A percentile compares a stretch with the other conserved stretches of the same genome.
These are phyloP conservation scores for Cucurbita ficifolia DNA, from an alignment of 306 rosid species.

Conservation along the genomic window DNA sequence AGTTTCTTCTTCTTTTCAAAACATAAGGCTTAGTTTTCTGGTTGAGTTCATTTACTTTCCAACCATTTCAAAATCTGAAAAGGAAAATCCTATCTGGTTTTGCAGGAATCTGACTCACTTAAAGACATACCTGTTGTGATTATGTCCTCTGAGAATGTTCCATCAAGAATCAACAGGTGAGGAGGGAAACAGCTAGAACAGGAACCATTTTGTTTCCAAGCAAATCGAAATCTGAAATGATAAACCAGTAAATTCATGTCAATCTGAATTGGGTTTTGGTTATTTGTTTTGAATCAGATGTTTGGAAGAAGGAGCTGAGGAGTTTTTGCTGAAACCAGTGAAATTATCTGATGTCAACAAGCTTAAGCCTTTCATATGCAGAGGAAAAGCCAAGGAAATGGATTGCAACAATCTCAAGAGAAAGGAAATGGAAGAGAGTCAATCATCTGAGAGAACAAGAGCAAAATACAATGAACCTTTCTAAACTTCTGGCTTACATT, in stretches of 20 bases:
- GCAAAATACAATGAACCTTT: constrained; percentile 11
- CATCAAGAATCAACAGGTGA: constrained; percentile 74
- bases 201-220: not conserved
- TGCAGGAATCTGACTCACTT: constrained; percentile 66
- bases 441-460: constrained; percentile 26
- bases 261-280: constrained; percentile 11
- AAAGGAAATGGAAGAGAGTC: constrained; percentile 20
- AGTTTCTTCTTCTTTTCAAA: not conserved
- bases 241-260: not conserved
- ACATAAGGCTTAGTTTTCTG: not conserved
- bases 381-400: constrained; percentile 27
- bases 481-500: not conserved
- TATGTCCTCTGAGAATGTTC: constrained; percentile 84
- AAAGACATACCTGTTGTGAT: constrained; percentile 85
- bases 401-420: constrained; percentile 14
- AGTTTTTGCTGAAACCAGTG: constrained; percentile 70
- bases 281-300: constrained; percentile 32
- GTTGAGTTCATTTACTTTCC: not conserved
- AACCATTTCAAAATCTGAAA: not conserved
- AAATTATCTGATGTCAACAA: constrained; percentile 59
- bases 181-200: not conserved
- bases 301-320: constrained; percentile 84
- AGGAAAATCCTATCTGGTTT: not conserved
- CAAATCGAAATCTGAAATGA: not conserved
- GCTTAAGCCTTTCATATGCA: constrained; percentile 61